These are phyloP conservation scores for Hericium rajendrae DNA, from an alignment of 768 basidiomycete species.

Conservation along the genomic window DNA sequence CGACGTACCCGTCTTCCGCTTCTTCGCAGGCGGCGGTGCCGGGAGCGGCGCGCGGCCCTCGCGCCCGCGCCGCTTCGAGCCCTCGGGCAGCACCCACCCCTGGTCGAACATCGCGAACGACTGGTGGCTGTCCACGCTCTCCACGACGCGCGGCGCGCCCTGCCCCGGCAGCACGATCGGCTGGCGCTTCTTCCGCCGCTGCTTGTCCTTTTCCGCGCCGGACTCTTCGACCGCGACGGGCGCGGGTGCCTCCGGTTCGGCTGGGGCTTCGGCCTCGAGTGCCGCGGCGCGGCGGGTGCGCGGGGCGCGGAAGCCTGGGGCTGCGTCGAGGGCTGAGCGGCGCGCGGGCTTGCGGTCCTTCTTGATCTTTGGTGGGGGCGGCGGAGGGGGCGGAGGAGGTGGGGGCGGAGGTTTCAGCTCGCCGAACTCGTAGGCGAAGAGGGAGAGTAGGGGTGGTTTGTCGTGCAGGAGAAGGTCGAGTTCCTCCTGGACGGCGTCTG, in stretches of 20 bases:
- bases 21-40: constrained; percentile 36
- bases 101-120: constrained; percentile 77
- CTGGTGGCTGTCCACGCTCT: constrained; percentile 59
- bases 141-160: constrained; percentile 44
- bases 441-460: constrained; percentile 45
- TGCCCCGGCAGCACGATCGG: background rate
- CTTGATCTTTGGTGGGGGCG: constrained; percentile 1
- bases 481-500: constrained; percentile 43
- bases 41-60: constrained; percentile 30
- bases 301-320: constrained; percentile 34
- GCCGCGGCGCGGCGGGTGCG: constrained; percentile 37
- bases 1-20: too few species aligned
- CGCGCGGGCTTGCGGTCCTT: background rate
- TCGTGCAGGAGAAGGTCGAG: constrained; percentile 44
- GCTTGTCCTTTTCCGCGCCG: background rate
- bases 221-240: background rate
- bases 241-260: background rate
- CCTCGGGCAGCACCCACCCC: constrained; percentile 82
- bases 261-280: constrained; percentile 16
- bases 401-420: constrained; percentile 52
- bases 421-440: constrained; percentile 63
- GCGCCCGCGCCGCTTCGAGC: constrained; percentile 56
- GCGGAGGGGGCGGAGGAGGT: constrained; percentile 29
- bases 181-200: constrained; percentile 7
- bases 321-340: constrained; percentile 23